Evolutionary conservation across 306 rosid species (phyloP), one percentile per base, ranked within the genome.

Genomic region (Argentina anserina): DNA sequence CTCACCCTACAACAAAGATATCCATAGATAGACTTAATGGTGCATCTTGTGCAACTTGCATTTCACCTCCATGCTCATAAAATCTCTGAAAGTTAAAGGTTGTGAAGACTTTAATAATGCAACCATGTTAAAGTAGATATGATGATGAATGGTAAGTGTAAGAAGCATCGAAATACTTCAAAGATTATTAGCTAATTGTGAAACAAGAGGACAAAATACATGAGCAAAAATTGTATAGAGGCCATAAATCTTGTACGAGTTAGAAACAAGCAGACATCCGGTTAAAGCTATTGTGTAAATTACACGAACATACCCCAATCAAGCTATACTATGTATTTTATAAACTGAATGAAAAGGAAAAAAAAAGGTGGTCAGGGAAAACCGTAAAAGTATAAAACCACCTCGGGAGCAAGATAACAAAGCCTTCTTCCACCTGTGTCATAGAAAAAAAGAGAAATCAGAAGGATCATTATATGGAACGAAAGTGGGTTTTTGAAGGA

Each of bases 351-450:
- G n/a, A n/a, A n/a, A n/a, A n/a, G n/a, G n/a, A n/a, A n/a, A n/a
- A n/a, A n/a, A n/a, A n/a, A n/a, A n/a, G n/a, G n/a, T n/a, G n/a
- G n/a, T n/a, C n/a, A n/a, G n/a, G n/a, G n/a, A n/a, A n/a, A n/a
- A n/a, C n/a, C n/a, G n/a, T n/a, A n/a, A n/a, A n/a, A n/a, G n/a
- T n/a, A n/a, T n/a, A n/a, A n/a, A n/a, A n/a, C n/a, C n/a, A 33
- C 98, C 95, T 94, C 97, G 0, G 99, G 99, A 6, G 99, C 99
- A 59, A 91, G 91, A 88, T 91, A 94, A 82, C 97, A 91, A 43
- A 94, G 96, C 82, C 99, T 86, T 81, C 99, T 90, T 80, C 98
- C 97, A 76, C 99, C 96, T 7, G 97, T 88, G 72, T 94, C 99
- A 80, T 86, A 94, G 96, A 89, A 94, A 77, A 77, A 91, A 94